Conservation (phyloP, 2,329 filamentous ascomycete genomes). For the Sporothrix protearum region DNA sequence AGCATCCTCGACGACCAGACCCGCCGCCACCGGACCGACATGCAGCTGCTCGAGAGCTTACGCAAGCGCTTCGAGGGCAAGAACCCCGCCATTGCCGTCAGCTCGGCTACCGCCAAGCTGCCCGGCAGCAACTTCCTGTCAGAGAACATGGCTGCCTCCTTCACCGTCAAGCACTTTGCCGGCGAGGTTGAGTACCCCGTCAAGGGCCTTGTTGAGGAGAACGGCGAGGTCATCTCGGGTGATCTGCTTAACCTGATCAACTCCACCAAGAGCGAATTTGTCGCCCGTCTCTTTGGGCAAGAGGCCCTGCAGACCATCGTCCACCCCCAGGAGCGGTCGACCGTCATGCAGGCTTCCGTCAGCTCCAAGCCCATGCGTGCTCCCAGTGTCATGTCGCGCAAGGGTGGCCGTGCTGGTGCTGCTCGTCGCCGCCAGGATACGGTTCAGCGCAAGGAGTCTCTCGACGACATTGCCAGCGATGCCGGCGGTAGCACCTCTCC, state of each 20-base stretch:
- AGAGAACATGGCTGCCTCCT: conserved; percentile 72
- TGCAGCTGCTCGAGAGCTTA: conserved; percentile 85
- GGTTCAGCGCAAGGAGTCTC: conserved; percentile 39
- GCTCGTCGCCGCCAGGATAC: conserved; percentile 36
- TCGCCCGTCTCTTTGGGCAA: conserved; percentile 89
- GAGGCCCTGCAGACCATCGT: conserved; percentile 87
- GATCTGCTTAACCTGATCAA: conserved; percentile 94
- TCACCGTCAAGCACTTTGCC: conserved; percentile 92
- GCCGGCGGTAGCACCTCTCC: conserved; percentile 4
- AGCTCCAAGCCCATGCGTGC: conserved; percentile 91
- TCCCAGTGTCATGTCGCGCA: conserved; percentile 86
- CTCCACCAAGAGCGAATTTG: conserved; percentile 81
- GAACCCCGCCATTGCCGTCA: conserved; percentile 82
- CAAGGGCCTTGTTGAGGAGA: conserved; percentile 85
- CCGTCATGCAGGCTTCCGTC: conserved; percentile 93
- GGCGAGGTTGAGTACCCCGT: conserved; percentile 94
- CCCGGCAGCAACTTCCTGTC: conserved; percentile 89
- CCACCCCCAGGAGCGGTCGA: conserved; percentile 85
- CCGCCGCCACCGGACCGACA: conserved; percentile 78
- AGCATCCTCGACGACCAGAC: conserved; percentile 97
- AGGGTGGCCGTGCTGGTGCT: conserved; percentile 40
- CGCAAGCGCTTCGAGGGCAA: conserved; percentile 92
- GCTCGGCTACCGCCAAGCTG: conserved; percentile 68
- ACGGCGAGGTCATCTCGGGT: conserved; percentile 91
- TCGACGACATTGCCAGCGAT: conserved; percentile 48